Evolutionary conservation across 2,329 filamentous ascomycete species (phyloP).

Genomic region (Magnaporthiopsis rhizophila): DNA sequence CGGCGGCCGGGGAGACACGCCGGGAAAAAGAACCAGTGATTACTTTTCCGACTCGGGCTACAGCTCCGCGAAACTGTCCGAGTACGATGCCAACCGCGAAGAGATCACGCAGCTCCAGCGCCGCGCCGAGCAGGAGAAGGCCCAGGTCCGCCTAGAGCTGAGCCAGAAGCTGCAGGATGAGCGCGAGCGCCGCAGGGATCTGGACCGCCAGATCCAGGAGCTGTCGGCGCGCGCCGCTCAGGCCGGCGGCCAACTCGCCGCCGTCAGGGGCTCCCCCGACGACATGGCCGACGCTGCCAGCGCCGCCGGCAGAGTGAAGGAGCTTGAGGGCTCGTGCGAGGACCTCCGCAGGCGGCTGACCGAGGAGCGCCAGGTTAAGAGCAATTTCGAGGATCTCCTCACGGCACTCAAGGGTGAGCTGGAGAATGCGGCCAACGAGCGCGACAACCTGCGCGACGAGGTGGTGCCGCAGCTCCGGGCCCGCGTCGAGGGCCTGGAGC

Average conservation of each 20-base stretch:
- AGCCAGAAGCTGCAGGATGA: conserved; percentile 85
- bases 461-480: conserved; percentile 71
- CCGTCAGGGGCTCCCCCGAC: conserved; percentile 37
- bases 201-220: conserved; percentile 78
- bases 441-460: conserved; percentile 86
- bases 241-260: conserved; percentile 31
- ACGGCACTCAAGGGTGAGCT: conserved; percentile 77
- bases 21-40: conserved; percentile 78
- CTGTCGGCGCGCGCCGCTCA: conserved; percentile 72
- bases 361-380: conserved; percentile 80
- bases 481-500: conserved; percentile 69
- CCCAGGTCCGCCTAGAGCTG: conserved; percentile 75
- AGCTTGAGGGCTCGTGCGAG: conserved; percentile 74
- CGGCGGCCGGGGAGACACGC: conserved; percentile 40
- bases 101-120: conserved; percentile 79
- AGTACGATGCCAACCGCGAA: conserved; percentile 52
- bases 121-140: conserved; percentile 83
- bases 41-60: conserved; percentile 97
- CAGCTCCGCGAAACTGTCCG: conserved; percentile 72
- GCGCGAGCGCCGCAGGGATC: conserved; percentile 61
- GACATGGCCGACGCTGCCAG: conserved; percentile 36
- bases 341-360: conserved; percentile 72
- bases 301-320: conserved; percentile 46
- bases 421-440: conserved; percentile 73
- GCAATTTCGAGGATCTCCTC: conserved; percentile 89